These are phyloP conservation scores for Pelargonium australe DNA, from an alignment of 441 rosid species.

Conservation along the genomic window DNA sequence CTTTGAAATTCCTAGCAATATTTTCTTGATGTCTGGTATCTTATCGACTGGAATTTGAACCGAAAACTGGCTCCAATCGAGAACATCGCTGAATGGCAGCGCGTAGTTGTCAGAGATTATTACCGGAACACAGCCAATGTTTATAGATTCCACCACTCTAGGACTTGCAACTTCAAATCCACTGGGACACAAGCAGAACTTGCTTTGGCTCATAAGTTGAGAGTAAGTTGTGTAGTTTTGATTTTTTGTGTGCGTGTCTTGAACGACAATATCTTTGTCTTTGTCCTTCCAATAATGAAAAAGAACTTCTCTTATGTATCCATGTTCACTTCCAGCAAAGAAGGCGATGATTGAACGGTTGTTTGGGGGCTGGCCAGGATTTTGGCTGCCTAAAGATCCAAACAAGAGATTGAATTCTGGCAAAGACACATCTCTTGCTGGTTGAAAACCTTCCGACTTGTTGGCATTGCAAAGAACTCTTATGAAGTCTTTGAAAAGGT, in stretches of 20 bases:
- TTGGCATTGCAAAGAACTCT: conserved; percentile 88
- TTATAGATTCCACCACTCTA: conserved; percentile 51
- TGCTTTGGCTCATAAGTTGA: conserved; percentile 42
- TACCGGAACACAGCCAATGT: conserved; percentile 65
- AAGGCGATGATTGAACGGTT: conserved; percentile 54
- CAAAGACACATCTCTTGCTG: conserved; percentile 58
- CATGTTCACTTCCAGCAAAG: conserved; percentile 68
- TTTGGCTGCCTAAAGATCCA: conserved; percentile 28
- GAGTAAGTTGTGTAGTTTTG: conserved; percentile 50
- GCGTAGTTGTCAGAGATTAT: conserved; percentile 55
- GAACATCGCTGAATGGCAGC: conserved; percentile 63
- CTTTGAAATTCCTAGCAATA: conserved; percentile 33
- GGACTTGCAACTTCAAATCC: conserved; percentile 86
- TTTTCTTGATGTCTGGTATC: conserved; percentile 54
- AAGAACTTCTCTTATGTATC: conserved; percentile 40
- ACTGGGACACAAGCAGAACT: conserved; percentile 73
- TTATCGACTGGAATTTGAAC: conserved; percentile 41
- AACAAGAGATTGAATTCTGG: conserved; percentile 47
- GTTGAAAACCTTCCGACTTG: conserved; percentile 62
- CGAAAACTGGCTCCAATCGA: conserved; percentile 60
- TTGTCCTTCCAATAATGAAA: conserved; percentile 53
- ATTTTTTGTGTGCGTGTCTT: conserved; percentile 30
- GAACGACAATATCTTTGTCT: conserved; percentile 44
- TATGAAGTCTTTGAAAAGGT: conserved; percentile 56
- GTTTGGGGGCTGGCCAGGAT: conserved; percentile 22